Conservation (phyloP, 106 monocot genomes). For the Platanthera zijinensis region DNA sequence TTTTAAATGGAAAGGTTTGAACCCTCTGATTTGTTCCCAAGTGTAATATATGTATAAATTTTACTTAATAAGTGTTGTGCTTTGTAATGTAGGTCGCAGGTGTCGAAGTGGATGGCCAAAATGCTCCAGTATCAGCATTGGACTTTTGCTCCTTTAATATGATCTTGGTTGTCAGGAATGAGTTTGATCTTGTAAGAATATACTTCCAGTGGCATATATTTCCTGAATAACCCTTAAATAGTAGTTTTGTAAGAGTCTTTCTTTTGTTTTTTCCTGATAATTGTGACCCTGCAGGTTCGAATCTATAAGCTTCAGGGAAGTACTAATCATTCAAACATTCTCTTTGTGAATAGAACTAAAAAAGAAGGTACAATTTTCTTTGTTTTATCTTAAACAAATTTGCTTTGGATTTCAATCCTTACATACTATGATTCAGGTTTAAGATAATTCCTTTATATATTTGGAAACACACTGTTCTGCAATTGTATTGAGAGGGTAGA, state of each 20-base stretch:
- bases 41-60: not conserved
- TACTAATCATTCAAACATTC: slow-evolving; percentile 36
- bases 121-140: slow-evolving; percentile 55
- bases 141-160: slow-evolving; percentile 58
- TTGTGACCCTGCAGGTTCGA: slow-evolving; percentile 47
- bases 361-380: slow-evolving; percentile 62
- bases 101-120: slow-evolving; percentile 33
- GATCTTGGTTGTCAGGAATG: slow-evolving; percentile 64
- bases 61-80: not conserved
- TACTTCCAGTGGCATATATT: not conserved
- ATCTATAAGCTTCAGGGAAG: slow-evolving; percentile 54
- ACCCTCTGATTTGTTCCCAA: not conserved
- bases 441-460: not conserved
- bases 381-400: not conserved
- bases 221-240: not conserved
- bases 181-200: slow-evolving; percentile 73
- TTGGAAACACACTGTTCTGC: not conserved
- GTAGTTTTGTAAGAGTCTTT: not conserved
- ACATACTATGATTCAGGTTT: not conserved
- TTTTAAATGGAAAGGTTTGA: slow-evolving; percentile 63
- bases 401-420: not conserved
- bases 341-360: slow-evolving; percentile 53
- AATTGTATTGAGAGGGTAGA: not conserved
- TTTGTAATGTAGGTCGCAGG: slow-evolving; percentile 37
- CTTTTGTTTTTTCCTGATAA: not conserved